phyloP scores from a whole-genome alignment of 2,329 filamentous ascomycete genomes.

The Fragosphaeria purpurea region DNA sequence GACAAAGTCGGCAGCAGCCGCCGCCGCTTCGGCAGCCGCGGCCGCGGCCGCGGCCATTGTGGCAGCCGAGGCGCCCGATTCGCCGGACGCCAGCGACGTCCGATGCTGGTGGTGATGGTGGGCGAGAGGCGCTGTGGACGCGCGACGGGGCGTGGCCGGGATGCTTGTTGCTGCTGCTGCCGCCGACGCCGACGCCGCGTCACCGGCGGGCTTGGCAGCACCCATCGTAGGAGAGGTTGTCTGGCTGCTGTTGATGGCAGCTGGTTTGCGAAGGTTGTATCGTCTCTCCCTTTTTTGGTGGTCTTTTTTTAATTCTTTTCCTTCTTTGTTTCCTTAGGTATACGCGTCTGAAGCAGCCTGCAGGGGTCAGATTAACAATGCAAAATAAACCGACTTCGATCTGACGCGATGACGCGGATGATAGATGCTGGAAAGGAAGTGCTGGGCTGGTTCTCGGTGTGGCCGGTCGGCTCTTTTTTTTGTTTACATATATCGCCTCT shows the following conservation, averaged over 20 bases:
- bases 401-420: background rate
- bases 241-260: background rate
- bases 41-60: constrained; percentile 5
- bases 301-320: too few species aligned
- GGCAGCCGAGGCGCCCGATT: background rate
- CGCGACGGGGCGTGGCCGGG: constrained; percentile 5
- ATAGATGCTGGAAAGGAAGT: background rate
- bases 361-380: background rate
- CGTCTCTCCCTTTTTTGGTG: too few species aligned
- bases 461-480: constrained; percentile 1
- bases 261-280: too few species aligned
- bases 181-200: background rate
- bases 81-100: too few species aligned
- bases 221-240: background rate
- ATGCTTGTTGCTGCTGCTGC: background rate
- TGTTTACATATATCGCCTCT: background rate
- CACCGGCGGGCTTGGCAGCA: constrained; percentile 7
- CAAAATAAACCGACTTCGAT: too few species aligned
- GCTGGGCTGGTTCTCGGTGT: background rate
- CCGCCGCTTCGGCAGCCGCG: constrained; percentile 10
- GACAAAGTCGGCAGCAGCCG: constrained; percentile 4
- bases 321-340: background rate
- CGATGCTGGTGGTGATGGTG: background rate
- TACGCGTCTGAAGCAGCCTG: background rate
- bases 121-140: constrained; percentile 7